Percentiles rank a stretch among this genome's conserved stretches.
Conservation (phyloP, 176 grass and related monocot species). For the Avena atlantica region DNA sequence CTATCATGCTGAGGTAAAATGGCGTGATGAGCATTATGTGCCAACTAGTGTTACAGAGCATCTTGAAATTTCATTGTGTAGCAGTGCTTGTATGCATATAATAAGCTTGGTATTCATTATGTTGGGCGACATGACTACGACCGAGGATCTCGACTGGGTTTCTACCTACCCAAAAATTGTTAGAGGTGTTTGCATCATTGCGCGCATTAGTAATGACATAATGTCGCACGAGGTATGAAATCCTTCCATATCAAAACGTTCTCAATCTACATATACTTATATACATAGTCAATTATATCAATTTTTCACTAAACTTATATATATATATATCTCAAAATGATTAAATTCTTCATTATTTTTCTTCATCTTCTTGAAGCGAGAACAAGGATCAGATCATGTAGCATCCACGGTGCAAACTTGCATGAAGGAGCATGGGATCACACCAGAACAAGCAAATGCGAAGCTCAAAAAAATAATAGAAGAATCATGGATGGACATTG, state of each 20-base stretch:
- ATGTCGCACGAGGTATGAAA: not conserved
- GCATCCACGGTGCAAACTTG: constrained; percentile 15
- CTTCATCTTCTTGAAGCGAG: not conserved
- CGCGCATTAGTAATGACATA: not conserved
- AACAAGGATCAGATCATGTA: not conserved
- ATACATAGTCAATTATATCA: not conserved
- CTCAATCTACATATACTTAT: not conserved
- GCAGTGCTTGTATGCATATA: constrained; percentile 30
- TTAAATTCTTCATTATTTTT: not conserved
- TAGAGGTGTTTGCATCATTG: constrained; percentile 6
- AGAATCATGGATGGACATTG: constrained; percentile 31
- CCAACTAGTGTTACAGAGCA: constrained; percentile 6
- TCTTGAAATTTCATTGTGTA: not conserved
- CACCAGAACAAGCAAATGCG: not conserved
- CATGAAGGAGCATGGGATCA: constrained; percentile 2
- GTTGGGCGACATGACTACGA: not conserved
- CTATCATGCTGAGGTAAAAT: constrained; percentile 11
- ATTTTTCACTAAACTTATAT: not conserved
- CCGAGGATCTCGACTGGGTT: not conserved
- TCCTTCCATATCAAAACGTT: too few species aligned
- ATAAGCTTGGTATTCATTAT: not conserved
- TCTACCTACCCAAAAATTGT: constrained; percentile 19
- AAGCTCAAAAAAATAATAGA: not conserved
- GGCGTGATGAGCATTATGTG: constrained; percentile 10
- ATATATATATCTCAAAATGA: too few species aligned